phyloP scores from a whole-genome alignment of 192 early-diverging fungal genomes.

The Geranomyces michiganensis region DNA sequence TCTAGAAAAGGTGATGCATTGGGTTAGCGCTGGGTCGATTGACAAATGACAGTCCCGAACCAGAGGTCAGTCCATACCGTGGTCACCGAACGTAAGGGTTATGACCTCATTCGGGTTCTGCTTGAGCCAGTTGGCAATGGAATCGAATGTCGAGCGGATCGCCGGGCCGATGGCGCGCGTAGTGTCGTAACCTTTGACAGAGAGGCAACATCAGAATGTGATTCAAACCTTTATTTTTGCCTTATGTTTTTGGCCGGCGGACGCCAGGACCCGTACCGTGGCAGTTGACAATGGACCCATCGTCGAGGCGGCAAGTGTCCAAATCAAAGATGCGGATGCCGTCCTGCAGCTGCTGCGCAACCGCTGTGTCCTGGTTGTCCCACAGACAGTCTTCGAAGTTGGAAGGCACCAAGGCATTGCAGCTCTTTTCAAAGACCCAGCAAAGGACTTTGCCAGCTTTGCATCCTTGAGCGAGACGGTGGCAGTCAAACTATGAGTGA shows the following conservation, averaged over 20 bases:
- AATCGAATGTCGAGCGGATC: slow-evolving; percentile 55
- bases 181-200: not conserved
- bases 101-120: slow-evolving; percentile 72
- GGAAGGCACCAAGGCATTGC: slow-evolving; percentile 14
- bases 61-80: not conserved
- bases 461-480: slow-evolving; percentile 60
- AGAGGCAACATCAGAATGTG: too few relatives aligned
- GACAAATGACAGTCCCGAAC: slow-evolving; percentile 17
- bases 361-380: slow-evolving; percentile 59
- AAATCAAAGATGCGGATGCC: slow-evolving; percentile 78
- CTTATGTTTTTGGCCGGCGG: slow-evolving; percentile 27
- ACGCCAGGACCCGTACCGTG: slow-evolving; percentile 17
- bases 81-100: slow-evolving; percentile 76
- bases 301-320: slow-evolving; percentile 51
- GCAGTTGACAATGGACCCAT: slow-evolving; percentile 25
- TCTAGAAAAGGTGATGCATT: too few relatives aligned
- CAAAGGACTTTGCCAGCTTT: slow-evolving; percentile 27
- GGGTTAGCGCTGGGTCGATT: too few relatives aligned
- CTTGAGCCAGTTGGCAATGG: slow-evolving; percentile 64
- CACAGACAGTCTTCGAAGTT: slow-evolving; percentile 24
- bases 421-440: slow-evolving; percentile 23
- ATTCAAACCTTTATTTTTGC: not conserved
- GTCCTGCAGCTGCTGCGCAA: slow-evolving; percentile 67
- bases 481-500: slow-evolving; percentile 52
- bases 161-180: slow-evolving; percentile 48